phyloP scores from a whole-genome alignment of 192 early-diverging fungal species.

The Coemansia umbellata region DNA sequence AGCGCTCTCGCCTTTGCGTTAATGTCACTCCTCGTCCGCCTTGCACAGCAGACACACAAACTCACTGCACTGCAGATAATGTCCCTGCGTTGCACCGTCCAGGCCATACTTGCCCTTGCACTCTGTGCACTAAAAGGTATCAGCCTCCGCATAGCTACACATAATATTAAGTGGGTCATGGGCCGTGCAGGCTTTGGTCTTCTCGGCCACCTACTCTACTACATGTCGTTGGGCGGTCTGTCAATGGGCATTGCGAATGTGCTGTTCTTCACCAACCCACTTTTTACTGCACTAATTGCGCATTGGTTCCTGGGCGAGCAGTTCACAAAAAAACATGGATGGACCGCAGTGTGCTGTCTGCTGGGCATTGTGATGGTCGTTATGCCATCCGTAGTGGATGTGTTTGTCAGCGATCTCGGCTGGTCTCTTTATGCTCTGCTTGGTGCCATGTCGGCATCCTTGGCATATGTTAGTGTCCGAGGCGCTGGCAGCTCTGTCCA shows the following conservation, averaged over 20 bases:
- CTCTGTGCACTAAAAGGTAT: slow-evolving; percentile 3
- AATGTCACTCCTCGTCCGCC: slow-evolving; percentile 24
- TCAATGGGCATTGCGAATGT: slow-evolving; percentile 26
- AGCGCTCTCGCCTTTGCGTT: slow-evolving; percentile 23
- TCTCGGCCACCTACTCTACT: slow-evolving; percentile 22
- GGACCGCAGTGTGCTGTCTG: neutral
- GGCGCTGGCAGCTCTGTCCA: slow-evolving; percentile 17
- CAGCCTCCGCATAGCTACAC: slow-evolving; percentile 6
- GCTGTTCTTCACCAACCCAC: slow-evolving; percentile 28
- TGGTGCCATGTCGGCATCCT: slow-evolving; percentile 7
- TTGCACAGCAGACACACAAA: slow-evolving; percentile 1
- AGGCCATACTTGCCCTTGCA: neutral
- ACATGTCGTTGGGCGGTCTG: slow-evolving; percentile 7
- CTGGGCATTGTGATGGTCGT: slow-evolving; percentile 16
- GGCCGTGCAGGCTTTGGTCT: slow-evolving; percentile 22
- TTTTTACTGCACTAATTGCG: slow-evolving; percentile 26
- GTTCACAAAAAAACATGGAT: neutral
- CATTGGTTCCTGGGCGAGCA: slow-evolving; percentile 9
- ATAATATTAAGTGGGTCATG: slow-evolving; percentile 20
- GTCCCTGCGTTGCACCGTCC: slow-evolving; percentile 20
- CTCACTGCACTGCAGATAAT: slow-evolving; percentile 30
- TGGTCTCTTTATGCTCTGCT: slow-evolving; percentile 19
- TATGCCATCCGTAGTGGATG: neutral
- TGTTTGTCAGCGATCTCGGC: neutral
- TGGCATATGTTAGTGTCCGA: slow-evolving; percentile 28